A percentile compares a stretch with the other conserved stretches of the same genome.
Conservation (phyloP, 768 basidiomycete species). For the Tephrocybe sp. region DNA sequence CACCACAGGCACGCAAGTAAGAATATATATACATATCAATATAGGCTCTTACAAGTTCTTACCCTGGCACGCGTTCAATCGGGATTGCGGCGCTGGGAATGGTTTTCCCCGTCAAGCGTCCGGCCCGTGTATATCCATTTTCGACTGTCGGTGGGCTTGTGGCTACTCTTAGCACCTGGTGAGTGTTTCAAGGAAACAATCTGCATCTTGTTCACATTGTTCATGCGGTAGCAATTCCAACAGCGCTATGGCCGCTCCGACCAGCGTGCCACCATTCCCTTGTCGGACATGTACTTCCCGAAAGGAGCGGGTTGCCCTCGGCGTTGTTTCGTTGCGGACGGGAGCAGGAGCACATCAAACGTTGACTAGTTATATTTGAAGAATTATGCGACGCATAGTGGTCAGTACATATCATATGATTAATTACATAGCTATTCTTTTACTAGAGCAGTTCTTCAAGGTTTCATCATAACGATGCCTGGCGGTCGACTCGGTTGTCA, state of each 20-base stretch:
- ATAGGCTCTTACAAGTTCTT: no score
- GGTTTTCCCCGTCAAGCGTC: conserved; percentile 3
- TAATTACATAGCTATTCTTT: background rate
- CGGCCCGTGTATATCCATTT: background rate
- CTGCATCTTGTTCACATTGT: background rate
- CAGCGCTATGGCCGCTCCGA: background rate
- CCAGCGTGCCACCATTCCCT: background rate
- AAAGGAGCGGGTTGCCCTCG: background rate
- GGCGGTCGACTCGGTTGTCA: conserved; percentile 34
- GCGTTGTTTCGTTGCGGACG: background rate
- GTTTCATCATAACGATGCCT: conserved; percentile 21
- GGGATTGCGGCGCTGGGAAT: conserved; percentile 7
- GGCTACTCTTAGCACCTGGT: background rate
- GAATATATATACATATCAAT: no score
- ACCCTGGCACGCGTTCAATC: background rate
- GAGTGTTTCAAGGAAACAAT: background rate
- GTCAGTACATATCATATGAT: conserved; percentile 4
- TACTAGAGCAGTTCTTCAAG: background rate
- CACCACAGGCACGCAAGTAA: background rate
- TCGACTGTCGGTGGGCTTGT: background rate
- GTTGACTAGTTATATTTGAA: background rate
- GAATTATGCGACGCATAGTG: background rate
- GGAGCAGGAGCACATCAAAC: background rate
- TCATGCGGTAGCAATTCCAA: background rate
- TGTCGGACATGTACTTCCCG: background rate